Conservation (phyloP, 768 basidiomycete species). For the Trametes coccinea region DNA sequence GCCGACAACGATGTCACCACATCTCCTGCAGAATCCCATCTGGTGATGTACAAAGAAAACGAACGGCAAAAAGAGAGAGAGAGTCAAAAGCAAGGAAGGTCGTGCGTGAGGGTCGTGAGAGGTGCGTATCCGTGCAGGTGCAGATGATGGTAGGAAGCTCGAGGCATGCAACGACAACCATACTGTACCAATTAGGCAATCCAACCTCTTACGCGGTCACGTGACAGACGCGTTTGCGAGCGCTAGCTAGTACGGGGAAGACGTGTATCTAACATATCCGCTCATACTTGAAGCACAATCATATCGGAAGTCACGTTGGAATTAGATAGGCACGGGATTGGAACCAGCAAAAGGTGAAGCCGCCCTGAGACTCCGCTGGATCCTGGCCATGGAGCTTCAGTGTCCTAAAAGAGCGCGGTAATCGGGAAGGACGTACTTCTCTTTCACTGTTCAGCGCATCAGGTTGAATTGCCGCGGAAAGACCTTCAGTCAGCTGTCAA, state of each 20-base stretch:
- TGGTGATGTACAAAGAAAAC: conserved; percentile 6
- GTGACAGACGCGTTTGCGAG: conserved; percentile 15
- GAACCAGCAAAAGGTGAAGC: not conserved
- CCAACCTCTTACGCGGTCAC: conserved; percentile 24
- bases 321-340: not conserved
- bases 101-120: conserved; percentile 4
- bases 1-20: conserved; percentile 77
- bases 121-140: not conserved
- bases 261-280: no score
- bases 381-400: no score
- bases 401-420: no score
- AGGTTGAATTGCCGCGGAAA: no score
- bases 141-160: not conserved
- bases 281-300: not conserved
- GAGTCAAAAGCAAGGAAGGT: not conserved
- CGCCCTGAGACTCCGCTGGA: no score
- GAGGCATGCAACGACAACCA: conserved; percentile 10
- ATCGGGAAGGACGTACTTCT: no score
- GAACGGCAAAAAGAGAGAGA: conserved; percentile 13
- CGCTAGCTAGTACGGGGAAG: not conserved
- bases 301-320: not conserved
- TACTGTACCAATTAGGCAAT: conserved; percentile 16
- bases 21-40: conserved; percentile 87
- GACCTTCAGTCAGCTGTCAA: no score
- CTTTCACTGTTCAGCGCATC: no score